Base-by-base conservation (phyloP, 768 basidiomycete species). In the Tricholoma bakamatsutake region DNA sequence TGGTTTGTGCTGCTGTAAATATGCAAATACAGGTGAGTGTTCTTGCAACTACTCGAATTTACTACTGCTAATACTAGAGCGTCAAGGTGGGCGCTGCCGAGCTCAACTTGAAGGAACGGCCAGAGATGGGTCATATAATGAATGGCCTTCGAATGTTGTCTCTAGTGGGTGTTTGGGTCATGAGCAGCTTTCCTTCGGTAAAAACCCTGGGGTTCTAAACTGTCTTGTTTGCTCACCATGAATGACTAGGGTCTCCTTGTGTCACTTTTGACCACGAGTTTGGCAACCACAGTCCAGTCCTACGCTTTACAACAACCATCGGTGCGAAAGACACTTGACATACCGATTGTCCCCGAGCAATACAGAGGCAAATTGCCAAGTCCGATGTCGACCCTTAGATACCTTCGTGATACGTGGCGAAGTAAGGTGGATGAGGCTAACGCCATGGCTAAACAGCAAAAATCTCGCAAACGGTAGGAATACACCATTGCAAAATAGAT, bases 121-220 rank as follows among this genome's bases (percentile, higher is more conserved):
- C 80, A n/a, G 69, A 70, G 35, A 78, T 83, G 69, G 80, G 78
- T 7, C 90, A 93, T 64, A 61, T 84, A 45, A 80, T 86, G 77
- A 90, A 91, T 64, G 66, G 72, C 35, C 75, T 93, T 66, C 81
- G 84, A 2, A 60, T 86, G 18, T 64, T 83, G n/a, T 78, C 83
- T 9, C 52, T 87, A 45, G 59, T 71, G 15, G 79, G 75, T 51
- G 66, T 73, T 56, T 76, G 49, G 64, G 83, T 67, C 75, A 76
- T 80, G 73, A 61, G 63, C 13, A 71, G 70, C 52, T 80, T 94
- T 66, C 85, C 91, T 28, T 72, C 82, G 1, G 93, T 91, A 68
- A 64, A n/a, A 87, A 73, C 30, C 52, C n/a, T 53, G 9, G 30
- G 17, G n/a, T 15, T 27, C n/a, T 33, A 30, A 34, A 7, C 43